Evolutionary conservation across 179 eudicot species (phyloP).

Genomic region (Carnegiea gigantea): DNA sequence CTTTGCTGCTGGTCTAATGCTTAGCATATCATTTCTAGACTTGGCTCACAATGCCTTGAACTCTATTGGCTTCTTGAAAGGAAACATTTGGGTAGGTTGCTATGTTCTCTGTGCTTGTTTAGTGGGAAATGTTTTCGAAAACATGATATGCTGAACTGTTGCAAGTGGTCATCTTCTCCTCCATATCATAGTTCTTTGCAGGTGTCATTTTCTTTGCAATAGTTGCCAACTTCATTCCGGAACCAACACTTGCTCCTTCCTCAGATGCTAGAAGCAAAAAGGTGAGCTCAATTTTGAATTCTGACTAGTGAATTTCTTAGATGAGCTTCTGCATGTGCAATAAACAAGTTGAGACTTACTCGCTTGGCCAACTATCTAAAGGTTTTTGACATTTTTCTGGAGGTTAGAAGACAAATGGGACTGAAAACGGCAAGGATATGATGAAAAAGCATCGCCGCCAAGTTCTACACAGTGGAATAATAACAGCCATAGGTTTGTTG

Average conservation of each 20-base stretch:
- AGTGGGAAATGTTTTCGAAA: background rate
- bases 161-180: constrained; percentile 18
- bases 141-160: background rate
- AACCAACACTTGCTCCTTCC: constrained; percentile 76
- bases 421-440: constrained; percentile 64
- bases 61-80: constrained; percentile 90
- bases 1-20: constrained; percentile 99
- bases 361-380: constrained; percentile 22
- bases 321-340: background rate
- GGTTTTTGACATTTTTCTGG: constrained; percentile 35
- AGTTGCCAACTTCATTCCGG: constrained; percentile 88
- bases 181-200: constrained; percentile 77
- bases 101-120: background rate
- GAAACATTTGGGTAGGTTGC: constrained; percentile 77
- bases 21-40: constrained; percentile 95
- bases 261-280: constrained; percentile 68
- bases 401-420: constrained; percentile 48
- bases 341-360: background rate
- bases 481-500: constrained; percentile 86
- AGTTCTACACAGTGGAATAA: constrained; percentile 90
- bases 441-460: constrained; percentile 97
- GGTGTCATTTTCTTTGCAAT: constrained; percentile 94
- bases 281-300: constrained; percentile 39
- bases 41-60: constrained; percentile 98
- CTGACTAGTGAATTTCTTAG: background rate